Evolutionary conservation across 305 asterid species (phyloP).

Genomic region (Coffea humblotiana): DNA sequence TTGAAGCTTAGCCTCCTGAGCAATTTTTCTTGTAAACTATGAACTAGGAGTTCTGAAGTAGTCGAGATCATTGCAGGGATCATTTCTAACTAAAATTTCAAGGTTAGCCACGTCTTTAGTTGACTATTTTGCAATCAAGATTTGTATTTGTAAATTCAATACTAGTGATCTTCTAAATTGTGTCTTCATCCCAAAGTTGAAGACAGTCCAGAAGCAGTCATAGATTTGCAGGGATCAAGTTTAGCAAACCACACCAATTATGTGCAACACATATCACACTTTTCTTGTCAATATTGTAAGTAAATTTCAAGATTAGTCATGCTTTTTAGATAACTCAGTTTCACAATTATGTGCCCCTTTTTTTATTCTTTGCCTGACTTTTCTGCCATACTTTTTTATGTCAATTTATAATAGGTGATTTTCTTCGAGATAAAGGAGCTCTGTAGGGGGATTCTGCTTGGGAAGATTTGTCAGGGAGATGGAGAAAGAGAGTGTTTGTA

Average conservation of each 20-base stretch:
- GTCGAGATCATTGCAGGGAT: neutral
- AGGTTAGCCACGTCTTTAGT: too few relatives aligned
- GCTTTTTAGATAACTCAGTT: too few relatives aligned
- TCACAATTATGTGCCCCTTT: neutral
- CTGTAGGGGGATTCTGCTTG: neutral
- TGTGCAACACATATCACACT: too few relatives aligned
- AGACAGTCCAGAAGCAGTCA: too few relatives aligned
- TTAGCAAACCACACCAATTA: neutral
- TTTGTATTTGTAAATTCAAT: too few relatives aligned
- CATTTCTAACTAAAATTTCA: neutral
- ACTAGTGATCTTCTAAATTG: too few relatives aligned
- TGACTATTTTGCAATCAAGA: too few relatives aligned
- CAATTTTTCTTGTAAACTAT: neutral
- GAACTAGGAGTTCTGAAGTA: neutral
- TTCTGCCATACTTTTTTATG: neutral
- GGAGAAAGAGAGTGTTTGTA: slow-evolving; percentile 35
- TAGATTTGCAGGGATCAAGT: too few relatives aligned
- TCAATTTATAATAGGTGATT: neutral
- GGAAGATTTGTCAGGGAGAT: slow-evolving; percentile 20
- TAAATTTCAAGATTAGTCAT: neutral
- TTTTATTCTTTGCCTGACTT: neutral
- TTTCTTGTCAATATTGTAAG: too few relatives aligned
- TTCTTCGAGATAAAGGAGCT: neutral
- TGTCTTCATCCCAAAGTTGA: too few relatives aligned
- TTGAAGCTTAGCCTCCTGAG: neutral